phyloP scores from a whole-genome alignment of 345 rosid species.

The Dimocarpus longan region DNA sequence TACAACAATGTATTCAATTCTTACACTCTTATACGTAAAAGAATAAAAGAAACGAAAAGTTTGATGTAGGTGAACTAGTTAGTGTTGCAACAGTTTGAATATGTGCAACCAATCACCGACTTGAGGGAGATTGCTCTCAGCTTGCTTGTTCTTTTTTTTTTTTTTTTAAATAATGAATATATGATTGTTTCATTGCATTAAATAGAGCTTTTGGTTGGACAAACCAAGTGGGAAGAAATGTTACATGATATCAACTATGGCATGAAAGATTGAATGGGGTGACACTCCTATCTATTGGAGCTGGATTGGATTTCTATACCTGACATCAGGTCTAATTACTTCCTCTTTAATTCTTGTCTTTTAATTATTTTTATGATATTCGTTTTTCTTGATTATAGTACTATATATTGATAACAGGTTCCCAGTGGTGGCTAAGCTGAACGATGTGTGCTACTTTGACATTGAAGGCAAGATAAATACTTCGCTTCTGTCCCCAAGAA shows the following conservation, averaged over 20 bases:
- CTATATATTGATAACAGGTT: too few relatives aligned
- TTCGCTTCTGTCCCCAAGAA: constrained; percentile 37
- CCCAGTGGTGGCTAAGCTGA: constrained; percentile 48
- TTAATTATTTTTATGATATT: too few relatives aligned
- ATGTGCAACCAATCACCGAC: too few relatives aligned
- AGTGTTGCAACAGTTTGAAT: too few relatives aligned
- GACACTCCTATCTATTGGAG: constrained; percentile 54
- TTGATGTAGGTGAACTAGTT: too few relatives aligned
- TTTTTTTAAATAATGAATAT: neutral
- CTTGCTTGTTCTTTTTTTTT: too few relatives aligned
- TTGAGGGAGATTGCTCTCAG: too few relatives aligned
- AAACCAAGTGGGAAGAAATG: constrained; percentile 56
- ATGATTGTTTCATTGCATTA: neutral
- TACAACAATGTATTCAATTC: too few relatives aligned
- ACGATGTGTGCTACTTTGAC: constrained; percentile 46
- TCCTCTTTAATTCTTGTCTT: too few relatives aligned
- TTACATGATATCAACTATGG: constrained; percentile 52
- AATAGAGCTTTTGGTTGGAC: constrained; percentile 51
- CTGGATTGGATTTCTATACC: constrained; percentile 45
- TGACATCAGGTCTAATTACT: constrained; percentile 52
- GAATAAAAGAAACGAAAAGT: too few relatives aligned
- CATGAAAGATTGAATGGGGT: constrained; percentile 51
- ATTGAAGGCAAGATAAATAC: constrained; percentile 37
- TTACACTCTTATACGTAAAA: too few relatives aligned
- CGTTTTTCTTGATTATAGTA: too few relatives aligned